A percentile compares a stretch with the other conserved stretches of the same genome.
These are phyloP conservation scores for Botrytis hyacinthi DNA, from an alignment of 2,329 filamentous ascomycete genomes.

Conservation along the genomic window DNA sequence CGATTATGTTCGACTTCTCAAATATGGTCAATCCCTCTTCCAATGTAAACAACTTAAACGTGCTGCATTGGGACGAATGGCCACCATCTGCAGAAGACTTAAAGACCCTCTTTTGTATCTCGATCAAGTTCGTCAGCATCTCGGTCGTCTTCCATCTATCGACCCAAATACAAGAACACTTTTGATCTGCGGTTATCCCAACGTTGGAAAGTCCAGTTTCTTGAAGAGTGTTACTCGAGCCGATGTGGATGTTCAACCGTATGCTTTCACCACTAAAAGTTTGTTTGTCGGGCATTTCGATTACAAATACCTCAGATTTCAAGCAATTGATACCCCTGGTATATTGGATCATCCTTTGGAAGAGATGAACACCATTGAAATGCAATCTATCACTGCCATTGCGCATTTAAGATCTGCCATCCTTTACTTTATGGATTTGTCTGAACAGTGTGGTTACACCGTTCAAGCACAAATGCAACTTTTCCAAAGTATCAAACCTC, in stretches of 20 bases:
- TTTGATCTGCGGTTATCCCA: slow-evolving; percentile 95
- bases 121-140: slow-evolving; percentile 93
- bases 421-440: slow-evolving; percentile 97
- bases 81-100: slow-evolving; percentile 89
- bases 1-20: slow-evolving; percentile 93
- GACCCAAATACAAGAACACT: slow-evolving; percentile 96
- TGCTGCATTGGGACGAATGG: slow-evolving; percentile 95
- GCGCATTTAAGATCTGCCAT: slow-evolving; percentile 94
- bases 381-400: slow-evolving; percentile 98
- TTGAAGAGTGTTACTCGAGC: slow-evolving; percentile 87
- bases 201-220: slow-evolving; percentile 97
- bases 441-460: slow-evolving; percentile 93
- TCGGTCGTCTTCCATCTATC: slow-evolving; percentile 96
- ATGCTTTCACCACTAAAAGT: slow-evolving; percentile 97
- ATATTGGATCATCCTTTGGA: slow-evolving; percentile 96
- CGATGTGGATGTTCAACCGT: slow-evolving; percentile 95
- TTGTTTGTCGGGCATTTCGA: slow-evolving; percentile 98
- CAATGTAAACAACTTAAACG: slow-evolving; percentile 99
- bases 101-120: slow-evolving; percentile 95
- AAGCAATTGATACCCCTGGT: slow-evolving; percentile 97
- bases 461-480: slow-evolving; percentile 90
- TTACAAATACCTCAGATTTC: slow-evolving; percentile 88
- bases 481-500: slow-evolving; percentile 93
- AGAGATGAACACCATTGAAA: slow-evolving; percentile 99
- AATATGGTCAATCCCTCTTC: slow-evolving; percentile 95